These are phyloP conservation scores for Quillaja saponaria DNA, from an alignment of 306 rosid genomes.

Conservation along the genomic window DNA sequence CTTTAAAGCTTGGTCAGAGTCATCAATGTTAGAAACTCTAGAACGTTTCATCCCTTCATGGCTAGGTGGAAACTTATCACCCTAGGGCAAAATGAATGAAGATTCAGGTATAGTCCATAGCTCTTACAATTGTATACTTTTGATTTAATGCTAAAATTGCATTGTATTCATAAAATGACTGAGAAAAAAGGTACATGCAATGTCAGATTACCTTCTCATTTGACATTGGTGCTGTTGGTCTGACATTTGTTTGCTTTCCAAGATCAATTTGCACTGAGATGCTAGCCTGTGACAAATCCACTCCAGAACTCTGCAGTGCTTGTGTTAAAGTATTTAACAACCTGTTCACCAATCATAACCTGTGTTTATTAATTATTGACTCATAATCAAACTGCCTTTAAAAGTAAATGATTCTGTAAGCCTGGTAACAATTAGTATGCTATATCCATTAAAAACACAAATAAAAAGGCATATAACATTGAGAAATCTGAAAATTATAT, in stretches of 20 bases:
- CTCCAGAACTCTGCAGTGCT: conserved; percentile 89
- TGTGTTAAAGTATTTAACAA: conserved; percentile 81
- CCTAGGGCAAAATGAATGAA: conserved; percentile 47
- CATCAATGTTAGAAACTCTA: conserved; percentile 48
- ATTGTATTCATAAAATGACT: conserved; percentile 5
- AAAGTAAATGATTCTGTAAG: conserved; percentile 8
- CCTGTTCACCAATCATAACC: conserved; percentile 49
- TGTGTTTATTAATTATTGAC: conserved; percentile 20
- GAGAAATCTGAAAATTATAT: too few relatives aligned
- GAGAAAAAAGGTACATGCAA: not conserved
- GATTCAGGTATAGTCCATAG: conserved; percentile 20
- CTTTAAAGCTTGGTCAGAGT: conserved; percentile 62
- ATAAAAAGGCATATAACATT: too few relatives aligned
- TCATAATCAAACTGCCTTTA: conserved; percentile 18
- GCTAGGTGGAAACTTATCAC: conserved; percentile 46
- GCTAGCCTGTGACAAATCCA: conserved; percentile 90
- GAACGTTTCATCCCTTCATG: conserved; percentile 50
- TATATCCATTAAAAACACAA: too few relatives aligned
- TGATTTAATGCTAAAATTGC: not conserved
- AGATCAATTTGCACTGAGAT: conserved; percentile 95
- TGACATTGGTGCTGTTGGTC: conserved; percentile 44
- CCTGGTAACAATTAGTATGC: conserved; percentile 10
- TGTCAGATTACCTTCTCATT: conserved; percentile 53
- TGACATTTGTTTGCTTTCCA: conserved; percentile 57
- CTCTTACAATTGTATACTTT: conserved; percentile 15